These are phyloP conservation scores for Glycyrrhiza uralensis DNA, from an alignment of 306 rosid species.

Conservation along the genomic window DNA sequence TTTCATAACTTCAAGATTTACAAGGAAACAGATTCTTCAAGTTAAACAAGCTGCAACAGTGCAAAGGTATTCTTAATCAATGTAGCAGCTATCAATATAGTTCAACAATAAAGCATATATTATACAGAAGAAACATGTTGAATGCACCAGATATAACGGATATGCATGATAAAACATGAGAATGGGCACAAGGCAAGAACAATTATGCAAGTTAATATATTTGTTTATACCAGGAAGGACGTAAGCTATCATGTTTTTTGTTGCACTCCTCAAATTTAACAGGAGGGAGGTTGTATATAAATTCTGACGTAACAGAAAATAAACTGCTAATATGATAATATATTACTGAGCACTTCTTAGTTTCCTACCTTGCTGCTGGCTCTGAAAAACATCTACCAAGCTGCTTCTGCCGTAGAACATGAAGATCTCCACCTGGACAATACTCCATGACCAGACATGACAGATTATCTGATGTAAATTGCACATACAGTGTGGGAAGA, in stretches of 20 bases:
- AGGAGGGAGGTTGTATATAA: neutral
- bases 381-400: constrained; percentile 70
- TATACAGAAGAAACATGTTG: neutral
- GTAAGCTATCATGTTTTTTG: neutral
- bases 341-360: constrained; percentile 2
- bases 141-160: neutral
- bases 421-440: constrained; percentile 99
- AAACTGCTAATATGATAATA: constrained; percentile 2
- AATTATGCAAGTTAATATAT: neutral
- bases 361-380: constrained; percentile 77
- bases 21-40: neutral
- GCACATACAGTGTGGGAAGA: constrained; percentile 88
- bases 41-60: neutral
- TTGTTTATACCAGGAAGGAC: neutral
- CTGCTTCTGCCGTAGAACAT: constrained; percentile 93
- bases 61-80: neutral
- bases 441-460: constrained; percentile 97
- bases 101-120: constrained; percentile 5
- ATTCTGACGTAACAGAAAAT: neutral
- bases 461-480: constrained; percentile 85
- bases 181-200: neutral
- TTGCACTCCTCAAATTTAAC: constrained; percentile 11
- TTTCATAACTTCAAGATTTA: neutral
- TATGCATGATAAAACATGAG: constrained; percentile 3
- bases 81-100: constrained; percentile 9